phyloP scores from a whole-genome alignment of 1,284 basidiomycete genomes.

The Trametes polyzona region DNA sequence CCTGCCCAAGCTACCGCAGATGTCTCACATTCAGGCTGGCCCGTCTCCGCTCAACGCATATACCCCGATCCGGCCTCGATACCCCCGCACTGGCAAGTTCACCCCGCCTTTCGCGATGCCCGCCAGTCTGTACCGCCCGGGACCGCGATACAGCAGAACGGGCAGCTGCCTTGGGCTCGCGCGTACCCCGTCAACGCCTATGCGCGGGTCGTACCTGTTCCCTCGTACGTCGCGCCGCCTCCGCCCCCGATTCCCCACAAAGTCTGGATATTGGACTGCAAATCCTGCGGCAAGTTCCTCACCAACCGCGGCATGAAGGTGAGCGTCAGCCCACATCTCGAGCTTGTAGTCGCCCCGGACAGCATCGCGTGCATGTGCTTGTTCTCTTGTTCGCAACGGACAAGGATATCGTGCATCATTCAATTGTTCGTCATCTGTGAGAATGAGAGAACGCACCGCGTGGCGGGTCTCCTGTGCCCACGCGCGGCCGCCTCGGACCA shows the following conservation, averaged over 20 bases:
- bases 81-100: conserved; percentile 25
- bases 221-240: conserved; percentile 20
- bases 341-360: neutral
- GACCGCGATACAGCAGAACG: neutral
- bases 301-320: conserved; percentile 88
- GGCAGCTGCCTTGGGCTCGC: conserved; percentile 17
- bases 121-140: conserved; percentile 13
- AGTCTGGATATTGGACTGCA: conserved; percentile 83
- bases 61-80: conserved; percentile 25
- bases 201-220: conserved; percentile 18
- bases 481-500: too few species aligned
- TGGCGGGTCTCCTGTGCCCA: neutral
- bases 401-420: neutral
- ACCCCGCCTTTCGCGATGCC: conserved; percentile 18
- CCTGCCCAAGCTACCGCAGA: neutral
- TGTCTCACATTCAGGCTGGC: conserved; percentile 13
- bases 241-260: conserved; percentile 50
- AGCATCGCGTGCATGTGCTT: neutral
- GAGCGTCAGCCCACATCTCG: conserved; percentile 33
- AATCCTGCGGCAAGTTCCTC: conserved; percentile 72
- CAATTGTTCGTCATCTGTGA: conserved; percentile 1
- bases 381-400: neutral
- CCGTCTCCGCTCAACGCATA: conserved; percentile 16
- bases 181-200: conserved; percentile 9
- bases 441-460: neutral